Conservation (phyloP, 768 basidiomycete genomes). For the Strobilomyces dryophilus region DNA sequence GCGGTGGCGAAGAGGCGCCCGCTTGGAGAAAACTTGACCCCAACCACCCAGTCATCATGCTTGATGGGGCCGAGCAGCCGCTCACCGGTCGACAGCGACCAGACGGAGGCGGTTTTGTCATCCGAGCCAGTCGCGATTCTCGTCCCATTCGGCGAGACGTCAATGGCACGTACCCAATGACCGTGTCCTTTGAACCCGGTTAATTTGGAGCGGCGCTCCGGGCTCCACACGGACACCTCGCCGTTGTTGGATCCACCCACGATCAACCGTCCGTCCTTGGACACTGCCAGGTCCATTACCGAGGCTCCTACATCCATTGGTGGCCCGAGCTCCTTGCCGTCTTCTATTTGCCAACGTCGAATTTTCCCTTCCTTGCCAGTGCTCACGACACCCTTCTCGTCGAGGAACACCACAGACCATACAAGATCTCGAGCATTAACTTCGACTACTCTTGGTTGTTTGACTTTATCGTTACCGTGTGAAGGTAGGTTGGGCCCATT, state of each 20-base stretch:
- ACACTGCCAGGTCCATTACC: not conserved
- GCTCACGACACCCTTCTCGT: not conserved
- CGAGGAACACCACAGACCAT: conserved; percentile 8
- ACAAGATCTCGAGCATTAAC: not conserved
- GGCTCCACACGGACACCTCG: not conserved
- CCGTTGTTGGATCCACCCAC: not conserved
- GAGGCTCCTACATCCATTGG: conserved; percentile 1
- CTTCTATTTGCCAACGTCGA: conserved; percentile 2
- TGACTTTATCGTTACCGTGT: not conserved
- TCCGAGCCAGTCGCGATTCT: conserved; percentile 3
- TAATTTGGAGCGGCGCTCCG: not conserved
- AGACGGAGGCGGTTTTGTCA: conserved; percentile 6
- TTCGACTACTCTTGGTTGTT: not conserved
- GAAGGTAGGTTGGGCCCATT: not conserved
- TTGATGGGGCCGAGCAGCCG: not conserved
- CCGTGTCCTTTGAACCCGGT: not conserved
- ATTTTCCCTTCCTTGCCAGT: conserved; percentile 1
- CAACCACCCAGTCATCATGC: conserved; percentile 1
- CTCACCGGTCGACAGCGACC: not conserved
- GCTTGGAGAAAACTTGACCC: conserved; percentile 6
- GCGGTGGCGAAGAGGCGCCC: conserved; percentile 5
- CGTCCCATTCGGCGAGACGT: not conserved
- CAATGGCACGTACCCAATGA: not conserved
- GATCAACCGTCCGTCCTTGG: conserved; percentile 2
- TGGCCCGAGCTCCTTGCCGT: conserved; percentile 2